Conservation (phyloP, 2,329 filamentous ascomycete species). For the Ramularia collo-cygni region DNA sequence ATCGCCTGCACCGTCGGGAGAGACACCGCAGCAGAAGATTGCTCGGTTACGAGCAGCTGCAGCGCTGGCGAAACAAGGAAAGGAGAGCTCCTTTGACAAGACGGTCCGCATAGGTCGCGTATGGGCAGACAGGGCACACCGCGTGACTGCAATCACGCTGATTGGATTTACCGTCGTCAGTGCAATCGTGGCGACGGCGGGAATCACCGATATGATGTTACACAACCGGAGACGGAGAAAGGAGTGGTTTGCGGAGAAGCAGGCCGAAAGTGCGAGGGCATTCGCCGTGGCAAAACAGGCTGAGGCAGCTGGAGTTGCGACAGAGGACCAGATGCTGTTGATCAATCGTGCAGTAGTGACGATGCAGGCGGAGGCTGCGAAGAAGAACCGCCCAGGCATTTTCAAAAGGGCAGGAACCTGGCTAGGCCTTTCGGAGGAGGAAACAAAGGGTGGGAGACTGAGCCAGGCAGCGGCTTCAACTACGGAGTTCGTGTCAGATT, state of each 20-base stretch:
- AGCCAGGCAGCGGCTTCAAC: constrained; percentile 19
- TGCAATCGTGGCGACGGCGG: constrained; percentile 56
- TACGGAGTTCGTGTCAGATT: constrained; percentile 7
- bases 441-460: constrained; percentile 32
- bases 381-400: constrained; percentile 31
- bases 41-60: constrained; percentile 45
- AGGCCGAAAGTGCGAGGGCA: constrained; percentile 38
- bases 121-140: constrained; percentile 56
- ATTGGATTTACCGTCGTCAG: constrained; percentile 57
- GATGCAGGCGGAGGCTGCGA: constrained; percentile 46
- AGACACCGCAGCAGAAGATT: constrained; percentile 50
- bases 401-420: constrained; percentile 29
- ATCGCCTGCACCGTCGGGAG: constrained; percentile 35
- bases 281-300: constrained; percentile 40
- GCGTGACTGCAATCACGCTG: constrained; percentile 52
- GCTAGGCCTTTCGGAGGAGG: constrained; percentile 30
- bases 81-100: constrained; percentile 49
- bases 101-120: constrained; percentile 47
- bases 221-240: constrained; percentile 60
- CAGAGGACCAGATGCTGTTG: constrained; percentile 46
- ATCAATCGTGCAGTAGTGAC: constrained; percentile 56
- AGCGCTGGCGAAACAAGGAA: constrained; percentile 40
- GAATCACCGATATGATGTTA: constrained; percentile 58
- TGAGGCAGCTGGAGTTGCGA: constrained; percentile 37
- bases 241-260: constrained; percentile 53